Conservation (phyloP, 495 filamentous ascomycete genomes). For the Aspergillus carlsbadensis region DNA sequence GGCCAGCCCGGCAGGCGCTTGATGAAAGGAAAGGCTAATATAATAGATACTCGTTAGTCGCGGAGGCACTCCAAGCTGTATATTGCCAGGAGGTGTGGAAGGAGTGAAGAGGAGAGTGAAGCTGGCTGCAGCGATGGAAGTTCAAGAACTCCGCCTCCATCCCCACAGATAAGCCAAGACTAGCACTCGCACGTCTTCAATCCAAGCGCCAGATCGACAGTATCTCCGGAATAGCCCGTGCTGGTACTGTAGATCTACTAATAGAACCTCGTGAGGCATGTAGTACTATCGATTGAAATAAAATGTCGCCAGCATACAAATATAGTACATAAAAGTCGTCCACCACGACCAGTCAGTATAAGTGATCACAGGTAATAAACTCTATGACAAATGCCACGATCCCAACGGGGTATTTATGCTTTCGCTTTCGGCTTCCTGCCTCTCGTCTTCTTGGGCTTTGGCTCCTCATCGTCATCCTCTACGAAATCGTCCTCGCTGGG, state of each 20-base stretch:
- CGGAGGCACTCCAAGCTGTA: constrained; percentile 1
- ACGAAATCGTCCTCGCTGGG: constrained; percentile 38
- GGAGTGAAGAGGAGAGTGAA: constrained; percentile 1
- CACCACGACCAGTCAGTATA: not conserved
- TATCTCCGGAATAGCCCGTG: not conserved
- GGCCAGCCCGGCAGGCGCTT: constrained; percentile 36
- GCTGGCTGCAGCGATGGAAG: not conserved
- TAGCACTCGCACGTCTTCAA: not conserved
- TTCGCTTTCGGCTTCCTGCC: constrained; percentile 48
- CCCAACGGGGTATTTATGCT: constrained; percentile 2
- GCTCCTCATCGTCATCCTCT: constrained; percentile 51
- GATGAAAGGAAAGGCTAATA: constrained; percentile 12
- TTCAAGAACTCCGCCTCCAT: not conserved
- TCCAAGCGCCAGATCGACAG: not conserved
- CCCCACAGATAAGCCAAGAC: constrained; percentile 22
- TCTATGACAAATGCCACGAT: constrained; percentile 7
- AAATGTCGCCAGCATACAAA: not conserved
- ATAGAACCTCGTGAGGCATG: not conserved
- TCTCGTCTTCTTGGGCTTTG: constrained; percentile 54
- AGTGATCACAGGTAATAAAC: not conserved
- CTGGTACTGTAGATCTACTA: not conserved
- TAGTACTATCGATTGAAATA: not conserved
- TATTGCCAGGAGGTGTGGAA: not conserved
- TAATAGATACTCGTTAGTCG: constrained; percentile 7
- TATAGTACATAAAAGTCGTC: constrained; percentile 3